Evolutionary conservation across 257 asterid genomes (phyloP).

Genomic region (Ophiorrhiza pumila): DNA sequence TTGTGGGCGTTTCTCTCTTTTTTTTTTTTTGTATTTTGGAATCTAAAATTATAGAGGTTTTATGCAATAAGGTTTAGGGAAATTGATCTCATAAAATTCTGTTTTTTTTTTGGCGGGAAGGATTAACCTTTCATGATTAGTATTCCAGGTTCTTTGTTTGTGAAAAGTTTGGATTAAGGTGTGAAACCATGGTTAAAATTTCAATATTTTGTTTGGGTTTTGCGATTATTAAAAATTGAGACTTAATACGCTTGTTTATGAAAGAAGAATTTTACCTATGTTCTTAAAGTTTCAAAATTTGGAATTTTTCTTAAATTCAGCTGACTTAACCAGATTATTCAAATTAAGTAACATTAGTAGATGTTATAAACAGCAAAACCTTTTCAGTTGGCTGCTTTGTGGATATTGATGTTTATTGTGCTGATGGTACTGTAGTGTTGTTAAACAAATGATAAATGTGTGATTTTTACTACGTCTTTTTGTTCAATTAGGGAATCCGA

Average conservation of each 20-base stretch:
- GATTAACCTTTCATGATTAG: neutral
- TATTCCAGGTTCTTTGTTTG: neutral
- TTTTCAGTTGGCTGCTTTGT: neutral
- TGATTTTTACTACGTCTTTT: neutral
- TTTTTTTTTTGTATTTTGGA: neutral
- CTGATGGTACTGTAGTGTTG: neutral
- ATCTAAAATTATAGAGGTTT: neutral
- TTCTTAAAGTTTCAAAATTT: neutral
- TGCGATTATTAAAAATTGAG: neutral
- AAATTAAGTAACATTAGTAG: neutral
- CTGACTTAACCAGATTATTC: neutral
- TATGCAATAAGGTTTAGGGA: conserved; percentile 1
- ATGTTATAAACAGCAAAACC: neutral
- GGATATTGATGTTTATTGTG: neutral
- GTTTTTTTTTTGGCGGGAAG: too few relatives aligned
- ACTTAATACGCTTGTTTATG: neutral
- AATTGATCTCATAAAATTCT: neutral
- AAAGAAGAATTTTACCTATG: too few relatives aligned
- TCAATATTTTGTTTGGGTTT: neutral
- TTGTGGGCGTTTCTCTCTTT: neutral
- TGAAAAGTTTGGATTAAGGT: neutral
- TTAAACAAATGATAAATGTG: neutral
- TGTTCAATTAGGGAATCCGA: conserved; percentile 48
- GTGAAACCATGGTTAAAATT: neutral
- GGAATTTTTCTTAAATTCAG: neutral